These are phyloP conservation scores for Ustilago esculenta DNA, from an alignment of 1,284 basidiomycete species.

Conservation along the genomic window DNA sequence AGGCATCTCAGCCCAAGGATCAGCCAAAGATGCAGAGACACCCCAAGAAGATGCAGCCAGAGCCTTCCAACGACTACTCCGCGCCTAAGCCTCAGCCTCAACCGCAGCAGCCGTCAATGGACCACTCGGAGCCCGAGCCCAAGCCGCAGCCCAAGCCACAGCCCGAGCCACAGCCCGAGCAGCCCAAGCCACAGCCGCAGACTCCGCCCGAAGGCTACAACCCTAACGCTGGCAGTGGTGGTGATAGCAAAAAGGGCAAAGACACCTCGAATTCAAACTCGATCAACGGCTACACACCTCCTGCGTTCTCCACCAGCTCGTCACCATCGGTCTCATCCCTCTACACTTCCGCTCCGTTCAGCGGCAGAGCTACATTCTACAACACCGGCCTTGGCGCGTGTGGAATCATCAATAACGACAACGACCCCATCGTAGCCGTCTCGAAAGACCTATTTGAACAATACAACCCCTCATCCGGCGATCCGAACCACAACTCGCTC, in stretches of 20 bases:
- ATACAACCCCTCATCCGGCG: constrained; percentile 34
- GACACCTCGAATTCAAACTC: constrained; percentile 3
- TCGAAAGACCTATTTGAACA: constrained; percentile 49
- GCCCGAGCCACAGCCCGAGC: background rate
- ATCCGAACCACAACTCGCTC: constrained; percentile 39
- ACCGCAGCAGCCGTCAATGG: background rate
- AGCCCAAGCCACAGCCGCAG: constrained; percentile 1
- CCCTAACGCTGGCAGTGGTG: background rate
- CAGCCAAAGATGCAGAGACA: constrained; percentile 12
- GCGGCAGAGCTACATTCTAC: constrained; percentile 44
- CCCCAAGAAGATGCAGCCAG: constrained; percentile 2
- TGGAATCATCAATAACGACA: constrained; percentile 29
- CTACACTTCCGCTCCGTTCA: constrained; percentile 16
- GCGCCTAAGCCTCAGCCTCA: background rate
- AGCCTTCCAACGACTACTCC: constrained; percentile 8
- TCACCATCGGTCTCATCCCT: constrained; percentile 17
- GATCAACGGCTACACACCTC: constrained; percentile 37
- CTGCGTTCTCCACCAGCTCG: constrained; percentile 9
- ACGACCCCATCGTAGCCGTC: constrained; percentile 44
- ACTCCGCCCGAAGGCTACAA: constrained; percentile 1
- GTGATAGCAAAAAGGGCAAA: background rate
- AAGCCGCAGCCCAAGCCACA: background rate
- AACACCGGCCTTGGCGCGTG: constrained; percentile 42
- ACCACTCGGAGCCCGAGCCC: too few species aligned
- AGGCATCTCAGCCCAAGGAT: constrained; percentile 1